phyloP scores from a whole-genome alignment of 2,329 filamentous ascomycete genomes.

The Neospermospora avenae region DNA sequence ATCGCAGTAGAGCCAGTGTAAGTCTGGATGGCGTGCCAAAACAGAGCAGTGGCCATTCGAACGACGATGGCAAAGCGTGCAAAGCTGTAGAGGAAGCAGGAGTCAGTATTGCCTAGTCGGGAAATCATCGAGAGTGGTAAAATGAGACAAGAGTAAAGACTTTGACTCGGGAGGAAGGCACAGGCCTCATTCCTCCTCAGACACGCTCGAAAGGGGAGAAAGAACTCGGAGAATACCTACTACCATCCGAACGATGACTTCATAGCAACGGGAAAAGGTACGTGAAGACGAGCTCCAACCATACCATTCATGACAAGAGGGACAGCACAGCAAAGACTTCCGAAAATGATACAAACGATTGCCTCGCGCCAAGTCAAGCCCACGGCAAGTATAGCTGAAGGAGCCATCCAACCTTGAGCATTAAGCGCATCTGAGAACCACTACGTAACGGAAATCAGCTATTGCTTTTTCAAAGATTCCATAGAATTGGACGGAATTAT shows the following conservation, averaged over 20 bases:
- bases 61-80: conserved; percentile 39
- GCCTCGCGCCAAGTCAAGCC: conserved; percentile 41
- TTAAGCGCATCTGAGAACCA: conserved; percentile 46
- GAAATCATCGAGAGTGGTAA: no score
- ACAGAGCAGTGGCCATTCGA: conserved; percentile 35
- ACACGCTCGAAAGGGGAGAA: no score
- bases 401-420: conserved; percentile 44
- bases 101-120: no score
- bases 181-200: no score
- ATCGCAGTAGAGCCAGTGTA: conserved; percentile 36
- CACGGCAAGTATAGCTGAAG: conserved; percentile 44
- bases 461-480: no score
- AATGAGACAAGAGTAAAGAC: no score
- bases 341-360: conserved; percentile 48
- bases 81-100: no score
- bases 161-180: no score
- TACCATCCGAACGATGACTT: conserved; percentile 45
- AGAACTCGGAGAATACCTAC: no score
- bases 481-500: no score
- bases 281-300: conserved; percentile 44
- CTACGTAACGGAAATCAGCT: no score
- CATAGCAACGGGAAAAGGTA: conserved; percentile 45
- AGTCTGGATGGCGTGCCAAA: conserved; percentile 32
- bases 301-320: conserved; percentile 46
- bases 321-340: conserved; percentile 54